Evolutionary conservation across 345 rosid species (phyloP), one percentile per base, ranked within the genome.

Genomic region (Citrus glauca): DNA sequence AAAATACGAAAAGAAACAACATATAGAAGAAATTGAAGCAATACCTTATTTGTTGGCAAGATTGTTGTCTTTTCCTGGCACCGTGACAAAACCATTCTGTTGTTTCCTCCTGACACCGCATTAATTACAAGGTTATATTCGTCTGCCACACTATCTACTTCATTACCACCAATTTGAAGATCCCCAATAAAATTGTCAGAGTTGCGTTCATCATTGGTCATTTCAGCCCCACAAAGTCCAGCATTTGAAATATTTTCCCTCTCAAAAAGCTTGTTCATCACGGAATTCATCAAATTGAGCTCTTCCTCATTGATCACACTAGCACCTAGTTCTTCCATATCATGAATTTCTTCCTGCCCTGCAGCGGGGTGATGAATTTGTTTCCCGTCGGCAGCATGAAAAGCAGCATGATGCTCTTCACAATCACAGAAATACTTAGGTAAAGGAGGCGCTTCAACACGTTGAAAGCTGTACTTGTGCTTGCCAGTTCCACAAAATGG

Each of bases 381-480:
- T 61, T 81, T 82, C 65, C 50, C 83, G 55, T 53, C 66, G 40
- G 73, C 80, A 78, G 82, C 57, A 40, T 78, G 71, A 62, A 73
- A 61, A 74, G 82, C 73, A 64, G 65, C 77, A 65, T 86, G 85
- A 77, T 96, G 99, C 87, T 92, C 95, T 78, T 91, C 97, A 42
- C 98, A 94, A 78, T 92, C 98, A 76, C 99, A 94, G 80, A 96
- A 91, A 79, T 81, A 84, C 60, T 61, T 81, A 25, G 99, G 94
- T 56, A 89, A 55, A 37, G 94, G 67, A 40, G 89, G 88, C 76
- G 81, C 85, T 68, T 82, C 80, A 63, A 90, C 84, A 71, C 90
- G 91, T 78, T 91, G 92, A 82, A 92, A 94, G 69, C 98, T 94
- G 86, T 94, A 94, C 65, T 84, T 94, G 82, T 92, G 98, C 85